Base-by-base conservation (phyloP, 306 rosid genomes). In the Quercus dentata region DNA sequence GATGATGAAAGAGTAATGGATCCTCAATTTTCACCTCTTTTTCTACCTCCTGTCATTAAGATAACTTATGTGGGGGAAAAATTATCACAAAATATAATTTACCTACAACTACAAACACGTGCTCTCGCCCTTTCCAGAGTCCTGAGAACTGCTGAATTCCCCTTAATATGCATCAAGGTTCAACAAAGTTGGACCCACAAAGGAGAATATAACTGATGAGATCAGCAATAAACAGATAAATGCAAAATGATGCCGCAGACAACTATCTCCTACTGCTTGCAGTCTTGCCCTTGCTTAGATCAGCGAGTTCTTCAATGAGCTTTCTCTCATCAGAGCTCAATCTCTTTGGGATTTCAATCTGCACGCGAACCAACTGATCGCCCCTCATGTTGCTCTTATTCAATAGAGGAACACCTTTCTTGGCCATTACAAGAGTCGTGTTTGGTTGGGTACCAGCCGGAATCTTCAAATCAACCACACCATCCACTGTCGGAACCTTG, bases 401-500 rank as follows among this genome's bases (percentile, higher is more conserved):
- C 74, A 95, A 90, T 59, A 87, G 56, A 3, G 99, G 99, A 61
- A 95, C 99, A 58, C 99, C 99, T 83, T 95, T 93, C 93, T 90
- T 91, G 18, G 97, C 91, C 98, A 95, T 95, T 71, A 95, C 99
- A 2, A 95, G 97, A 15, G 99, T 95, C 0, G 99, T 87, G 80
- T 93, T 89, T 3, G 99, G 99, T 74, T 95, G 99, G 19, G 99
- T 95, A 35, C 99, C 93, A 0, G 91, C 80, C 10, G 93, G 93
- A 63, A 89, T 87, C 86, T 87, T 89, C 86, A 89, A 75, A 81
- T 89, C 93, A 61, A 87, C 93, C 96, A 64, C 90, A 55, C 98
- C 99, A 19, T 95, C 98, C 27, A 95, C 98, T 2, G 99, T 93
- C 23, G 97, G 99, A 81, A 95, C 98, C 88, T 93, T 91, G 69